phyloP scores from a whole-genome alignment of 345 rosid species.

The Rhodamnia rubescens region DNA sequence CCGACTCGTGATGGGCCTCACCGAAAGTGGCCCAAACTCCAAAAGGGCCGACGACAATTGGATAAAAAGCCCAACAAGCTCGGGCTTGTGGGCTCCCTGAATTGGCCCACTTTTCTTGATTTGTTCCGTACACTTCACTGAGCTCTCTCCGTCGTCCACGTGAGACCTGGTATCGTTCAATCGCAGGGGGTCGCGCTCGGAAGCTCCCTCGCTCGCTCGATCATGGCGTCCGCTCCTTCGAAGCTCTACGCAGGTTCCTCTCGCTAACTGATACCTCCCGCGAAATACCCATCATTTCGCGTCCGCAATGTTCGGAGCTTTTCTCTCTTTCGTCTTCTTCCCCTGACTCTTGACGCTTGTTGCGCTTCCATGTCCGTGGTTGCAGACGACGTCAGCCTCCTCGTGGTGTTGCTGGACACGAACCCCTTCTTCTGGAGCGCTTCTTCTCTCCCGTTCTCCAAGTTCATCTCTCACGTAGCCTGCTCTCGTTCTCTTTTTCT shows the following conservation, averaged over 20 bases:
- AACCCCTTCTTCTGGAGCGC: constrained; percentile 83
- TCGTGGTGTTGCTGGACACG: constrained; percentile 65
- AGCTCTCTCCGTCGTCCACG: too few species aligned
- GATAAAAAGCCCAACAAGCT: too few species aligned
- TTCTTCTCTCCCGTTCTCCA: constrained; percentile 53
- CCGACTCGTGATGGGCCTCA: too few species aligned
- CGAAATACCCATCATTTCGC: neutral
- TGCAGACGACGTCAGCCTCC: constrained; percentile 80
- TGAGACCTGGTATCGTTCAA: too few species aligned
- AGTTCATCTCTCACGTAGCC: constrained; percentile 74
- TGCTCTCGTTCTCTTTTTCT: neutral
- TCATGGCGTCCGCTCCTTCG: constrained; percentile 62
- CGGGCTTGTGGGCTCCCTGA: too few species aligned
- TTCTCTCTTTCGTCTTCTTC: neutral
- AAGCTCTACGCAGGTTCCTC: constrained; percentile 60
- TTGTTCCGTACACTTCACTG: too few species aligned
- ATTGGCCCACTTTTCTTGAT: too few species aligned
- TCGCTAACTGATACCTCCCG: neutral
- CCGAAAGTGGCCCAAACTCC: too few species aligned
- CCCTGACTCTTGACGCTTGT: neutral
- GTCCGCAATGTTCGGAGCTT: neutral
- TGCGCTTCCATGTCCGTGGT: neutral
- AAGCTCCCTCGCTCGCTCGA: neutral
- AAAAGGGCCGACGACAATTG: too few species aligned
- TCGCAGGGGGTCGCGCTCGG: too few species aligned